phyloP scores from a whole-genome alignment of 441 rosid species.

The Populus tomentosa region DNA sequence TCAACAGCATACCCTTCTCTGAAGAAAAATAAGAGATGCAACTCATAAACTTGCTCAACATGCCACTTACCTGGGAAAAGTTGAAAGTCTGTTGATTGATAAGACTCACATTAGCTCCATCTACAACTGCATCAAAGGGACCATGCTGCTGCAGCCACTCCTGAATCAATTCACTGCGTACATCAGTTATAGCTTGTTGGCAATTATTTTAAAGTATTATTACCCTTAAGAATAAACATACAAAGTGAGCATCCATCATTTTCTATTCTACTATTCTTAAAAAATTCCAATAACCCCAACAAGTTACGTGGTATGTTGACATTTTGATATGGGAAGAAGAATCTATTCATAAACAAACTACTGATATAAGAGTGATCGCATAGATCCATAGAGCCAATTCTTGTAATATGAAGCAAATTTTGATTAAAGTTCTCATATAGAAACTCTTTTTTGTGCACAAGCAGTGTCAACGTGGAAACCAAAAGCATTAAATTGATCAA shows the following conservation, averaged over 20 bases:
- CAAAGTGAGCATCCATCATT: background rate
- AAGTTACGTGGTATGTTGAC: background rate
- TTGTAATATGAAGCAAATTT: too few relatives aligned
- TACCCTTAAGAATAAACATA: constrained; percentile 9
- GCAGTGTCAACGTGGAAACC: too few relatives aligned
- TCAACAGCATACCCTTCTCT: constrained; percentile 6
- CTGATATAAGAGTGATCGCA: background rate
- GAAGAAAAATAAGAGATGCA: constrained; percentile 2
- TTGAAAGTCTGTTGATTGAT: constrained; percentile 43
- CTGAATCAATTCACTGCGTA: constrained; percentile 39
- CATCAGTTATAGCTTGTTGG: constrained; percentile 22
- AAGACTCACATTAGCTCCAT: constrained; percentile 82
- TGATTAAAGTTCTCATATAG: too few relatives aligned
- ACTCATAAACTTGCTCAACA: constrained; percentile 3
- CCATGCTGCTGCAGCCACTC: constrained; percentile 77
- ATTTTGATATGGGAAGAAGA: background rate
- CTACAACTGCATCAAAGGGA: constrained; percentile 89
- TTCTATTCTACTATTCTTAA: constrained; percentile 6
- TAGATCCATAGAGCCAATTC: too few relatives aligned
- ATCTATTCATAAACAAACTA: background rate
- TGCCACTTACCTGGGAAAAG: constrained; percentile 52
- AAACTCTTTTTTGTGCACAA: too few relatives aligned
- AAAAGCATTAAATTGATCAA: too few relatives aligned
- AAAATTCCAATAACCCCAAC: background rate
- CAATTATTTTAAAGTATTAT: constrained; percentile 14